phyloP scores from a whole-genome alignment of 805 yeast species.

The Nakazawaea pomicola region DNA sequence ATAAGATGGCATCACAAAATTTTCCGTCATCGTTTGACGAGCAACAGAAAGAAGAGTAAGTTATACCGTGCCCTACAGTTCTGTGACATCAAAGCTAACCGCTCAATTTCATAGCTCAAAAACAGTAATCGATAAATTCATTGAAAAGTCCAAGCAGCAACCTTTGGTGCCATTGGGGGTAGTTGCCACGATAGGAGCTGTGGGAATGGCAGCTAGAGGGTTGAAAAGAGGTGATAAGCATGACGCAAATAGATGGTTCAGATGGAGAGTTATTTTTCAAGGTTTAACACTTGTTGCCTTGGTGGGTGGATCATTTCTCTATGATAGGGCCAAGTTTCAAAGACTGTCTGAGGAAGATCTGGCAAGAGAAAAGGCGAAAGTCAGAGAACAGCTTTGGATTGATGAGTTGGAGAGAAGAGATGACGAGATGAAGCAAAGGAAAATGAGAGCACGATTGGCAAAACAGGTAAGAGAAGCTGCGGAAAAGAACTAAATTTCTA shows the following conservation, averaged over 20 bases:
- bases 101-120: conserved; percentile 2
- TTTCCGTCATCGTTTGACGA: conserved; percentile 49
- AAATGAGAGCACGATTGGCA: conserved; percentile 60
- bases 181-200: conserved; percentile 74
- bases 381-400: conserved; percentile 84
- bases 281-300: conserved; percentile 78
- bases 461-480: conserved; percentile 37
- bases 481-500: conserved; percentile 16
- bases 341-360: conserved; percentile 56
- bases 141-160: conserved; percentile 66
- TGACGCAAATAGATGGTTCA: conserved; percentile 80
- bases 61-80: too few species aligned
- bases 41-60: conserved; percentile 40
- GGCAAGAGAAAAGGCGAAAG: conserved; percentile 72
- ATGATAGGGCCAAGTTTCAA: conserved; percentile 46
- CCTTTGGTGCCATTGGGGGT: conserved; percentile 88
- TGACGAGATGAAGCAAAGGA: conserved; percentile 60
- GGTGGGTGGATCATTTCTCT: conserved; percentile 71
- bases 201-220: conserved; percentile 71
- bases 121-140: conserved; percentile 3
- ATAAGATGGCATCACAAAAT: conserved; percentile 29
- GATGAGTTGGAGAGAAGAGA: conserved; percentile 88
- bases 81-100: neutral
- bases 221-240: conserved; percentile 65
- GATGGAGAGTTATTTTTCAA: conserved; percentile 87